Evolutionary conservation across 495 filamentous ascomycete genomes (phyloP), one percentile per base, ranked within the genome.

Genomic region (Penicillium lividum): DNA sequence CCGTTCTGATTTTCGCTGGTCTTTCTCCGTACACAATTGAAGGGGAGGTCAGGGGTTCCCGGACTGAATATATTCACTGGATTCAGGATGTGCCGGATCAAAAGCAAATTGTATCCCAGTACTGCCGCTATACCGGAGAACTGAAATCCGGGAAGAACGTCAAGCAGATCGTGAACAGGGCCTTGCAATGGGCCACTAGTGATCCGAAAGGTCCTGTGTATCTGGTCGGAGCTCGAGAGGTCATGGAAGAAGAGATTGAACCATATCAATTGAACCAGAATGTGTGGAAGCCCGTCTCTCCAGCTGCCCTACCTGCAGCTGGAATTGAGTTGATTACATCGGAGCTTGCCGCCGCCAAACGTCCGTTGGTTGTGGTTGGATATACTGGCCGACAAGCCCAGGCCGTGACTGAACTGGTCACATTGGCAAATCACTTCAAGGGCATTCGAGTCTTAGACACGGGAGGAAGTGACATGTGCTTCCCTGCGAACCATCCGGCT

Each of bases 11-110:
- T 28, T 97, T 98, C 66, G 93, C 93, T 1, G 93, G 93, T 10
- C 76, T 98, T 5, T 91, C 86, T 3, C 93, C 93, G 0, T 95
- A 89, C 65, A 97, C 93, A 3, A 84, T 90, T 36, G 93, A 98
- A 62, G 93, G 93, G 5, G 93, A 97, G 74, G 83, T 92, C 79
- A 82, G 90, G 22, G 93, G 93, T 3, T 90, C 86, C 4, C 82
- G 93, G 43, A 96, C 92, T 0, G 93, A 97, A 73, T 97, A 93
- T 69, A 98, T 97, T 66, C 93, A 98, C 67, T 98, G 93, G 90
- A 93, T 97, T 42, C 93, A 98, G 67, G 91, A 98, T 74, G 91
- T 97, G 7, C 93, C 93, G 1, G 92, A 98, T 60, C 93, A 98
- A 74, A 92, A 91, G 68, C 87, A 89, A 69, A 97, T 98, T 58